Evolutionary conservation across 768 basidiomycete genomes (phyloP), one percentile per base, ranked within the genome.

Genomic region (Leccinellum albellum): DNA sequence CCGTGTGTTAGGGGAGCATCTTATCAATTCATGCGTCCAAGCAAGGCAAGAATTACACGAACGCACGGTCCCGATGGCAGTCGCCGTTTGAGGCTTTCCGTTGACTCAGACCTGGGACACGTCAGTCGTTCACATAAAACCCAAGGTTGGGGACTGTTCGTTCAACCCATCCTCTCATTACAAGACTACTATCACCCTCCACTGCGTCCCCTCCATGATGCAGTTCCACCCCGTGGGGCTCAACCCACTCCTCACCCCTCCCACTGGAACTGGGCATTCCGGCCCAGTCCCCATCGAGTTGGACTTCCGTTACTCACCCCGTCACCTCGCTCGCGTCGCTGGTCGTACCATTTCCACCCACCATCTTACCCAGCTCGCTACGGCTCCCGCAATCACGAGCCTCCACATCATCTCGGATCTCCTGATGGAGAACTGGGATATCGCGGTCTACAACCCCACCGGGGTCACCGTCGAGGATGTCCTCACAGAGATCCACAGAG

Each of bases 391-490:
- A 0, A 64, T 78, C 32, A 46, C 60, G 31, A 58, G 59, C 21
- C 69, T 86, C 26, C 68, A 64, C 37, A 58, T 86, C 54, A 64
- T 70, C 10, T 84, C 81, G 56, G 82, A 77, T 28, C 64, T 83
- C 56, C 73, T 81, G 21, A 75, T 74, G 10, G 73, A 69, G 48
- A 58, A 71, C 10, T 83, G 81, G 79, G 66, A 67, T 5, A 76
- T 81, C 29, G 59, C 72, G 10, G 74, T 72, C 9, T 61, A 66
- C n/a, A 81, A 79, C 61, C 68, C 73, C 7, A 62, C 64, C 0
- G 80, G 79, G 9, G 77, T 86, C 42, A 85, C 82, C 2, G 64
- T 86, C 54, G 66, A 66, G n/a, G 80, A 86, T 47, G 73, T 85
- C 21, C 68, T 86, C 4, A 55, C 72, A 2, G 75, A 77, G n/a